A percentile compares a stretch with the other conserved stretches of the same genome.
Evolutionary conservation across 176 grass and related monocot genomes (phyloP).

Genomic region (Paspalum notatum): DNA sequence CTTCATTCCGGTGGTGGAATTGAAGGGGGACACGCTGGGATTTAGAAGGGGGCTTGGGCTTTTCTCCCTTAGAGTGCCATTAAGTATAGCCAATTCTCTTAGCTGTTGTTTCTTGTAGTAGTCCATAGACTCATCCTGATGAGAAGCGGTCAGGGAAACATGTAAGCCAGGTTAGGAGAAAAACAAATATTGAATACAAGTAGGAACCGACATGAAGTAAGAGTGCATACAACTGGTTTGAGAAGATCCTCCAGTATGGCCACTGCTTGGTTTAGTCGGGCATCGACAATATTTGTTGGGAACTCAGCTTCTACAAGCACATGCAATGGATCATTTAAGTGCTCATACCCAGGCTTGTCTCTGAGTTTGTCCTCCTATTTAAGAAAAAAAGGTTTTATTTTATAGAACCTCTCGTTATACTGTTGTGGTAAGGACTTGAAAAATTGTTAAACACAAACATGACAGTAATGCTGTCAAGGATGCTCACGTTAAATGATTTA

Average conservation of each 20-base stretch:
- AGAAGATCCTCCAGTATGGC: slow-evolving; percentile 87
- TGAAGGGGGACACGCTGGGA: slow-evolving; percentile 82
- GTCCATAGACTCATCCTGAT: slow-evolving; percentile 90
- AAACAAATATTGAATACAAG: slow-evolving; percentile 16
- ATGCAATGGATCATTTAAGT: slow-evolving; percentile 95
- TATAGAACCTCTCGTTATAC: slow-evolving; percentile 22
- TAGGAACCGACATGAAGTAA: slow-evolving; percentile 1
- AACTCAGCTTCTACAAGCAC: slow-evolving; percentile 89
- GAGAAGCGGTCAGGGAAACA: slow-evolving; percentile 7
- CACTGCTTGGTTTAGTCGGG: slow-evolving; percentile 78
- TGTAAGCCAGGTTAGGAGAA: not conserved
- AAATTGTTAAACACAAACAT: slow-evolving; percentile 7
- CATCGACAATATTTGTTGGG: slow-evolving; percentile 67
- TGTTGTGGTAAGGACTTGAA: not conserved
- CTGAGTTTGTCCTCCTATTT: slow-evolving; percentile 89
- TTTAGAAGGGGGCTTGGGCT: slow-evolving; percentile 77
- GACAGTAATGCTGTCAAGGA: not conserved
- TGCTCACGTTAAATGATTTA: not conserved
- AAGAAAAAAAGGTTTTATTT: not conserved
- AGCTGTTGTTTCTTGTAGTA: slow-evolving; percentile 97
- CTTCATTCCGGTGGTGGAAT: slow-evolving; percentile 82
- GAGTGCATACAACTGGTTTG: slow-evolving; percentile 76
- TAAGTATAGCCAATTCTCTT: slow-evolving; percentile 88
- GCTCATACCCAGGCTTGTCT: slow-evolving; percentile 94
- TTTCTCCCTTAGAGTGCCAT: slow-evolving; percentile 89